Evolutionary conservation across 139 green algal species (phyloP).

Genomic region (Pleodorina starrii): DNA sequence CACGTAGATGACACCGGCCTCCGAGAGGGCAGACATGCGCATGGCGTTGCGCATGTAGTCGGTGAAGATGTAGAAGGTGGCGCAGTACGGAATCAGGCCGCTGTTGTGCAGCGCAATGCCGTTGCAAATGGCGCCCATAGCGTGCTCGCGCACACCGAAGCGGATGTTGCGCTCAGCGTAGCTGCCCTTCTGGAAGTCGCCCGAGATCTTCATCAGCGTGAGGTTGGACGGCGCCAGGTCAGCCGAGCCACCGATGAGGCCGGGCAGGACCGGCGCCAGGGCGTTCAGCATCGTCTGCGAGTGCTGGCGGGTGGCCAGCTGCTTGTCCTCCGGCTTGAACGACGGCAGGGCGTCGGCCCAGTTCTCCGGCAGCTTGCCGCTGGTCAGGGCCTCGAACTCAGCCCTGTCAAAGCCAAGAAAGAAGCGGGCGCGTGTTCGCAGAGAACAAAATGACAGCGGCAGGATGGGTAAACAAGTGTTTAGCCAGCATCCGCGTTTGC

Average conservation of each 20-base stretch:
- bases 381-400: constrained; percentile 90
- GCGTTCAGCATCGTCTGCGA: constrained; percentile 98
- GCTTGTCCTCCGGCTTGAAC: constrained; percentile 95
- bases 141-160: constrained; percentile 99
- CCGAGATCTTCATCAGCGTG: constrained; percentile 98
- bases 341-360: constrained; percentile 92
- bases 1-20: constrained; percentile 93
- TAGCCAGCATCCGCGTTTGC: too few species aligned
- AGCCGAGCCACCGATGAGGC: constrained; percentile 95
- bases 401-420: constrained; percentile 44
- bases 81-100: constrained; percentile 97
- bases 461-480: background rate
- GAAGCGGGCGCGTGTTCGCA: too few species aligned
- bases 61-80: constrained; percentile 99
- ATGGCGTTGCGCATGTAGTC: constrained; percentile 99
- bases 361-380: constrained; percentile 84
- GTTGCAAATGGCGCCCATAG: constrained; percentile 98
- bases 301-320: constrained; percentile 96
- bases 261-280: constrained; percentile 91
- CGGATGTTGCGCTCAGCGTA: constrained; percentile 96
- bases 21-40: constrained; percentile 93
- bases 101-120: constrained; percentile 91
- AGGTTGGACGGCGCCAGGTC: constrained; percentile 99
- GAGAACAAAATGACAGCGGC: background rate
- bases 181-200: constrained; percentile 98